Conservation (phyloP, 2,329 filamentous ascomycete species). For the Clarireedia monteithiana region DNA sequence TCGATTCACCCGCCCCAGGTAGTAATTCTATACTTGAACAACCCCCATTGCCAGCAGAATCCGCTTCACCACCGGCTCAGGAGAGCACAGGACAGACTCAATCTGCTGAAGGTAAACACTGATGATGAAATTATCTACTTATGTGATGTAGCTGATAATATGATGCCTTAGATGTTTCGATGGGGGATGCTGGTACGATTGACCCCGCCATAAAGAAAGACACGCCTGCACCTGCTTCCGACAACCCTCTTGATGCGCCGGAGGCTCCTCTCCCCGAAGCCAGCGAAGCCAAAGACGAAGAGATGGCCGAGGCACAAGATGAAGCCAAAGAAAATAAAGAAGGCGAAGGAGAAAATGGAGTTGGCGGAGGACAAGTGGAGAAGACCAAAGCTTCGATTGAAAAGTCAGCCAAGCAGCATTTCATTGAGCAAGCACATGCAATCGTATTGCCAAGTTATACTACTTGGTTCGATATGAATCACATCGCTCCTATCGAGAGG, state of each 20-base stretch:
- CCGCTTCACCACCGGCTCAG: constrained; percentile 19
- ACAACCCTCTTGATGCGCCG: constrained; percentile 64
- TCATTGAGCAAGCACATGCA: constrained; percentile 87
- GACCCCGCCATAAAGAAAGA: constrained; percentile 48
- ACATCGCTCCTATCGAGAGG: constrained; percentile 82
- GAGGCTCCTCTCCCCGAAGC: constrained; percentile 56
- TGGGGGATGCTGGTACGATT: constrained; percentile 42
- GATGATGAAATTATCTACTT: background rate
- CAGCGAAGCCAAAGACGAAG: constrained; percentile 62
- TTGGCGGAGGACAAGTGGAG: constrained; percentile 44
- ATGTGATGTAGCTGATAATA: constrained; percentile 2
- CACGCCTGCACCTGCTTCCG: constrained; percentile 48
- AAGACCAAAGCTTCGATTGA: constrained; percentile 76
- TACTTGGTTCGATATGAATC: constrained; percentile 98
- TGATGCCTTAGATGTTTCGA: constrained; percentile 48
- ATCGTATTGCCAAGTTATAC: constrained; percentile 97
- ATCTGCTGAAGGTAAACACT: constrained; percentile 39
- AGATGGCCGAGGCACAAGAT: constrained; percentile 61
- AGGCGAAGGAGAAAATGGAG: constrained; percentile 36
- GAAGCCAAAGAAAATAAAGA: constrained; percentile 43
- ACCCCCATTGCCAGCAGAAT: constrained; percentile 42
- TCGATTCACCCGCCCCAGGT: constrained; percentile 49
- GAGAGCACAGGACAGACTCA: constrained; percentile 28
- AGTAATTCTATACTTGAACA: constrained; percentile 50
- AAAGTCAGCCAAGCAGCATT: constrained; percentile 80